These are phyloP conservation scores for Kalanchoe fedtschenkoi DNA, from an alignment of 164 flowering plant species.

Conservation along the genomic window DNA sequence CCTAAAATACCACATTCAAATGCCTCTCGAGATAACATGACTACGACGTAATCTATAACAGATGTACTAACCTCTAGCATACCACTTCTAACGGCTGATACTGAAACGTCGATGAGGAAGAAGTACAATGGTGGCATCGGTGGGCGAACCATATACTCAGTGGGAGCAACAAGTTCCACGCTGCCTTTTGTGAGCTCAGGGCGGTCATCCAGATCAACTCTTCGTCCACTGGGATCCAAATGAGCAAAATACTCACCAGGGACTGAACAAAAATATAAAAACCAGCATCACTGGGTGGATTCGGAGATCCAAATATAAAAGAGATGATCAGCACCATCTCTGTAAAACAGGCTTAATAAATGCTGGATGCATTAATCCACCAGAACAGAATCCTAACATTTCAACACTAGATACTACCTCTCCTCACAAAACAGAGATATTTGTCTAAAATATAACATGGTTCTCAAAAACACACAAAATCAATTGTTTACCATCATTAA, in stretches of 20 bases:
- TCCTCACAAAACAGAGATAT: neutral
- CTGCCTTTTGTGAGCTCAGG: slow-evolving; percentile 92
- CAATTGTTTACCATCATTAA: slow-evolving; percentile 68
- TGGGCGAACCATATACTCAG: slow-evolving; percentile 97
- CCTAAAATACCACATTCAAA: neutral
- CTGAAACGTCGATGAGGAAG: slow-evolving; percentile 90
- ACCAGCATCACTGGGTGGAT: neutral
- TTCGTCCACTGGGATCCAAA: slow-evolving; percentile 76
- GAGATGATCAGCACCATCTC: too few relatives aligned
- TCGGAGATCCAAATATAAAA: neutral
- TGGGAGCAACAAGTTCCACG: slow-evolving; percentile 96
- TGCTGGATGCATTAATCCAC: neutral
- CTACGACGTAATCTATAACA: too few relatives aligned
- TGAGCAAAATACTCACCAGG: slow-evolving; percentile 78
- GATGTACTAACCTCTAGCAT: slow-evolving; percentile 72
- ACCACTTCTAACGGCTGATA: slow-evolving; percentile 86
- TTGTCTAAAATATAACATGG: neutral
- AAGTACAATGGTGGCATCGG: slow-evolving; percentile 97
- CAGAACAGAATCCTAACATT: too few relatives aligned
- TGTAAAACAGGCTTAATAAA: too few relatives aligned
- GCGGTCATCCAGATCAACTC: slow-evolving; percentile 72
- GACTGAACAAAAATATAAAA: slow-evolving; percentile 37
- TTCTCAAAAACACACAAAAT: neutral
- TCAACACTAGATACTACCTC: neutral
- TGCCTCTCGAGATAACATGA: too few relatives aligned